A percentile compares a stretch with the other conserved stretches of the same genome.
Conservation (phyloP, 2,329 filamentous ascomycete genomes). For the Fusarium austroafricanum region DNA sequence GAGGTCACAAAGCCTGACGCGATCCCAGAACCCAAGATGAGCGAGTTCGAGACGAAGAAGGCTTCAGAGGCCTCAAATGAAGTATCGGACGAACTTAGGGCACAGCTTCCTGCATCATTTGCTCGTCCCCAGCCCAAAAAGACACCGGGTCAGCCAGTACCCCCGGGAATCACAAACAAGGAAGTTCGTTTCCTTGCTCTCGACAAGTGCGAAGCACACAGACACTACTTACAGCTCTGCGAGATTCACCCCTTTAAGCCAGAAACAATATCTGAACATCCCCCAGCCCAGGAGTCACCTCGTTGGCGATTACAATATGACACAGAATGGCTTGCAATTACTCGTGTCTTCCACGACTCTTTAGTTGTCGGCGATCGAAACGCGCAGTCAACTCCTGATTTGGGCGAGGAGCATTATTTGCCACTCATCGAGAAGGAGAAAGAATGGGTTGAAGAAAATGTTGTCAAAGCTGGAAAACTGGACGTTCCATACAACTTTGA, state of each 20-base stretch:
- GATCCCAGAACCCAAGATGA: constrained; percentile 1
- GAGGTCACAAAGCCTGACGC: constrained; percentile 2
- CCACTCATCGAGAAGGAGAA: constrained; percentile 76
- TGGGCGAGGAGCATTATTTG: constrained; percentile 75
- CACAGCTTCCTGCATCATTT: constrained; percentile 82
- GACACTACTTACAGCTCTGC: constrained; percentile 84
- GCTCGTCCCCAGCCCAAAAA: constrained; percentile 55
- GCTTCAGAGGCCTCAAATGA: constrained; percentile 39
- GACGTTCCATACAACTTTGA: constrained; percentile 82
- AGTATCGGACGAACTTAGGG: constrained; percentile 74
- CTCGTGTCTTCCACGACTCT: constrained; percentile 78
- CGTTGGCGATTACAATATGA: constrained; percentile 82
- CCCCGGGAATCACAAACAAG: constrained; percentile 79
- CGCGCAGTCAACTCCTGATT: constrained; percentile 66
- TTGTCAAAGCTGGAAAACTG: constrained; percentile 72
- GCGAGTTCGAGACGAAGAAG: constrained; percentile 7
- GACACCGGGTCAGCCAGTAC: constrained; percentile 71
- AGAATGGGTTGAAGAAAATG: constrained; percentile 82
- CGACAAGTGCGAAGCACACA: constrained; percentile 86
- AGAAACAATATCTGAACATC: constrained; percentile 35
- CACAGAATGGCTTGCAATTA: constrained; percentile 95
- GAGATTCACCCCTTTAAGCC: constrained; percentile 66
- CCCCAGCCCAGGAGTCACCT: constrained; percentile 34
- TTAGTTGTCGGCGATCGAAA: constrained; percentile 72
- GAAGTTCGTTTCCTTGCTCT: constrained; percentile 87